Percentiles rank a stretch among this genome's conserved stretches.
phyloP scores from a whole-genome alignment of 1,139 yeast species.

The Kodamaea sp. region DNA sequence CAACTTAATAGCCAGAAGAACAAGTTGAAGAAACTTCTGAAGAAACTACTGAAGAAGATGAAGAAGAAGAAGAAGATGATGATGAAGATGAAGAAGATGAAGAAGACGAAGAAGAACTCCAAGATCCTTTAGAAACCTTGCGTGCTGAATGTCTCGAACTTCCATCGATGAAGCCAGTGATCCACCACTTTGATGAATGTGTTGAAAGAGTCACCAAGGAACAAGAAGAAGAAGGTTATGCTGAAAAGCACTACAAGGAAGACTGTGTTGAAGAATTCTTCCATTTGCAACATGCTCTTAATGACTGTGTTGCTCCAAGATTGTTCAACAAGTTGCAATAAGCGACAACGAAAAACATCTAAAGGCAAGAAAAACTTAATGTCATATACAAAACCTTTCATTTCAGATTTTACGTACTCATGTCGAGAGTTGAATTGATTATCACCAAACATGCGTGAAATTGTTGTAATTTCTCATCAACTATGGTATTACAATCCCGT shows the following conservation, averaged over 20 bases:
- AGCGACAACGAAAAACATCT: constrained; percentile 9
- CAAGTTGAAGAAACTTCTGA: constrained; percentile 34
- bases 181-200: constrained; percentile 94
- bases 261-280: constrained; percentile 97
- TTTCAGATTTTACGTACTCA: too few relatives aligned
- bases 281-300: constrained; percentile 92
- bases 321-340: constrained; percentile 83
- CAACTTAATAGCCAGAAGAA: constrained; percentile 19
- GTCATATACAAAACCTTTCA: too few relatives aligned
- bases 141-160: constrained; percentile 66
- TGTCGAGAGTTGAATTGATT: too few relatives aligned
- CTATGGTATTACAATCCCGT: too few relatives aligned
- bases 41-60: constrained; percentile 37
- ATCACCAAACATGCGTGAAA: too few relatives aligned
- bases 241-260: constrained; percentile 77
- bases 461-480: too few relatives aligned
- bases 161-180: constrained; percentile 66
- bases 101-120: constrained; percentile 72
- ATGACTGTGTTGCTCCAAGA: constrained; percentile 90
- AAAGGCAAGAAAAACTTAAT: too few relatives aligned
- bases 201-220: constrained; percentile 89
- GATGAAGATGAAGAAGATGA: constrained; percentile 60
- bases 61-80: constrained; percentile 44
- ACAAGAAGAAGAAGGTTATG: constrained; percentile 80
- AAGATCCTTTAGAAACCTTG: constrained; percentile 65